phyloP scores from a whole-genome alignment of 169 alveolate genomes.

The Plasmodium gaboni region DNA sequence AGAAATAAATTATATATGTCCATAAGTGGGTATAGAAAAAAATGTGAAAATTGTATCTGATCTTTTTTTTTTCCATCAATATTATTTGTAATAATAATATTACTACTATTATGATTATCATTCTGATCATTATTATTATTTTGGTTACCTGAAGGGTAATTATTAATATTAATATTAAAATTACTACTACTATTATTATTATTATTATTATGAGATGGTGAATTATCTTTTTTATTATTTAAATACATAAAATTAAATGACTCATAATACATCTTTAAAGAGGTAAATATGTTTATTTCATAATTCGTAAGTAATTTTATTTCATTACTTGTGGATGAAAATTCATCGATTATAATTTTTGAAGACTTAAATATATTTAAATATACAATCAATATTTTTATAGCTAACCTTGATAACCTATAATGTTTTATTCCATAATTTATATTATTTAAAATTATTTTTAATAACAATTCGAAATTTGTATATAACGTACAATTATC shows the following conservation, averaged over 20 bases:
- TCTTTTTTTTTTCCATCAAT: neutral
- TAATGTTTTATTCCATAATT: constrained; percentile 56
- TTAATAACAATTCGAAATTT: constrained; percentile 51
- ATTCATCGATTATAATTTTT: constrained; percentile 67
- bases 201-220: neutral
- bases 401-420: constrained; percentile 42
- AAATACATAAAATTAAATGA: constrained; percentile 59
- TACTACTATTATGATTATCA: neutral
- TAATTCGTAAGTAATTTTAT: constrained; percentile 55
- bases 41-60: constrained; percentile 52
- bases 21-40: constrained; percentile 52
- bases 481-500: constrained; percentile 50
- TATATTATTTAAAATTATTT: constrained; percentile 42
- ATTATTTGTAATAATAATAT: neutral
- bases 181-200: neutral
- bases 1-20: constrained; percentile 48
- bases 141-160: neutral
- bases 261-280: constrained; percentile 61
- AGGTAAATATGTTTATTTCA: constrained; percentile 70
- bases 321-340: constrained; percentile 30
- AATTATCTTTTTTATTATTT: constrained; percentile 21
- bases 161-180: constrained; percentile 15
- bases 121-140: neutral
- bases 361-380: constrained; percentile 55
- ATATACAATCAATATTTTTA: constrained; percentile 35